Evolutionary conservation across 805 yeast species (phyloP).

Genomic region (Metschnikowia vanudenii): DNA sequence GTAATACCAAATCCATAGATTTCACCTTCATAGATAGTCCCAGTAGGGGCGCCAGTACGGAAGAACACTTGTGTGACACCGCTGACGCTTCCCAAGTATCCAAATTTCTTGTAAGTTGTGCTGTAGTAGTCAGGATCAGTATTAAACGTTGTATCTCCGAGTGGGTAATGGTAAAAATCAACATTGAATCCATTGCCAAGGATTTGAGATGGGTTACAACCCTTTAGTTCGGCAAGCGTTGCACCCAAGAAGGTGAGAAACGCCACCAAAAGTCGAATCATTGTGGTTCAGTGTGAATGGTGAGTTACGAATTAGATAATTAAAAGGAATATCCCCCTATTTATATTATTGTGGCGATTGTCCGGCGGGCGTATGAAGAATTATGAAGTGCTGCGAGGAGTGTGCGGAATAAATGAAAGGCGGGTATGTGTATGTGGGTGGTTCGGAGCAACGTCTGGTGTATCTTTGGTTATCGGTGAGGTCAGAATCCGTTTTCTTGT

Average conservation of each 20-base stretch:
- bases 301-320: too few relatives aligned
- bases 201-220: conserved; percentile 3
- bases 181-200: conserved; percentile 5
- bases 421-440: too few relatives aligned
- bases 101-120: conserved; percentile 5
- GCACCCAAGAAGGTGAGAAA: neutral
- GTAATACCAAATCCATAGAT: conserved; percentile 5
- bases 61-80: conserved; percentile 5
- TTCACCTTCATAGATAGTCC: neutral
- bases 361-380: too few relatives aligned
- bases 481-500: too few relatives aligned
- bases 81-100: neutral
- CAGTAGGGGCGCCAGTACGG: neutral
- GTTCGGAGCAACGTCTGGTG: too few relatives aligned
- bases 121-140: conserved; percentile 6
- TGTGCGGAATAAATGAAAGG: too few relatives aligned
- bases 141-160: neutral
- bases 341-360: too few relatives aligned
- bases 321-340: too few relatives aligned
- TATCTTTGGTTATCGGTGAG: too few relatives aligned
- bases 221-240: conserved; percentile 1
- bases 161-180: conserved; percentile 8
- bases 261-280: neutral
- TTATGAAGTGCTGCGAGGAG: too few relatives aligned
- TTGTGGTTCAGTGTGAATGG: too few relatives aligned